phyloP scores from a whole-genome alignment of 768 basidiomycete species.

The Lactarius evosmus region DNA sequence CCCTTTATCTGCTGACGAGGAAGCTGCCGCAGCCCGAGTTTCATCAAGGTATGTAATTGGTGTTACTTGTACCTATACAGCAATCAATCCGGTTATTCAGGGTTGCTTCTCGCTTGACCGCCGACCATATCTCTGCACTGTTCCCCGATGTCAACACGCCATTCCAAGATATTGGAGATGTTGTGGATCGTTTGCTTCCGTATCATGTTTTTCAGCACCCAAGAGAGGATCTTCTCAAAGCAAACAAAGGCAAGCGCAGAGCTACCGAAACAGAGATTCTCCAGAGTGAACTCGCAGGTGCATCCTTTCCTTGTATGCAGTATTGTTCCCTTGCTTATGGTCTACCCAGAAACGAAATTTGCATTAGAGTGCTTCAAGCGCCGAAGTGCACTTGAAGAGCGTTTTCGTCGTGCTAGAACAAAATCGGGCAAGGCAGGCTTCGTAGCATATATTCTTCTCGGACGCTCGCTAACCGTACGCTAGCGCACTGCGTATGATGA shows the following conservation, averaged over 20 bases:
- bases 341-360: constrained; percentile 60
- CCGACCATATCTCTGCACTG: constrained; percentile 59
- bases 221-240: constrained; percentile 51
- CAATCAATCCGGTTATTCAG: constrained; percentile 35
- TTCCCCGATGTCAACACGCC: constrained; percentile 69
- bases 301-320: constrained; percentile 8
- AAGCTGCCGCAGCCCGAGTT: constrained; percentile 21
- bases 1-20: constrained; percentile 21
- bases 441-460: not conserved
- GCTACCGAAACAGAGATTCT: constrained; percentile 44
- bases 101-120: constrained; percentile 51
- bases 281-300: constrained; percentile 54
- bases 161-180: constrained; percentile 60
- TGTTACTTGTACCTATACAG: not conserved
- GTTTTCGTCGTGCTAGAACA: constrained; percentile 54
- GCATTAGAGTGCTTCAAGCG: constrained; percentile 65
- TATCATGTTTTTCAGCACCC: constrained; percentile 82
- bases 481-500: constrained; percentile 61
- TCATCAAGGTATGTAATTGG: constrained; percentile 19
- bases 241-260: constrained; percentile 62
- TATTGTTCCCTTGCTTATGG: not conserved
- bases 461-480: constrained; percentile 1
- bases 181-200: constrained; percentile 67
- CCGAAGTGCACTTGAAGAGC: constrained; percentile 50
- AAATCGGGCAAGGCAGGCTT: constrained; percentile 54